Evolutionary conservation across 2,329 filamentous ascomycete genomes (phyloP), one percentile per base, ranked within the genome.

Genomic region (Ceratocystis destructans): DNA sequence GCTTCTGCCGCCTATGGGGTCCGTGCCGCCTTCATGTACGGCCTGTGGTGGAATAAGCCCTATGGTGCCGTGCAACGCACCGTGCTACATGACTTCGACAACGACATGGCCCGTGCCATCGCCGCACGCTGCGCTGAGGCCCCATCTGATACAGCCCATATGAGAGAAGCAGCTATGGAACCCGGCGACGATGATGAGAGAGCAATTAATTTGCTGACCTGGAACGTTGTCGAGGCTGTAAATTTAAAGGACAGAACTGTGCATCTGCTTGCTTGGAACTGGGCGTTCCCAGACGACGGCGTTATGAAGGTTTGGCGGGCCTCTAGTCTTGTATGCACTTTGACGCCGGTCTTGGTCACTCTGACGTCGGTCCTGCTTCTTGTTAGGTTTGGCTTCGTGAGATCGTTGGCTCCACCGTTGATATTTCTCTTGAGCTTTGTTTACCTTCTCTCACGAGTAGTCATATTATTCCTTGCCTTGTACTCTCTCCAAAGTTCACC

Each of bases 41-140:
- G 70, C 1, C 66, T 75, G 3, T 77, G 74, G 75, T 69, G 71
- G 61, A 61, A 71, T 15, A 77, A 77, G 66, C 74, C 75, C 6
- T 64, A 68, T 44, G 66, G 55, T 15, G 63, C 50, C 41, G 7
- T 66, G 2, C 46, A 66, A 48, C 46, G 33, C n/a, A 53, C 59
- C 28, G 64, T 68, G 3, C 8, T 61, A 25, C 28, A 65, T 22
- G 64, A 65, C 37, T 65, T 45, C 17, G 53, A 65, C 25, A 37
- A 17, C 3, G 50, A 2, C 7, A 61, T 61, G 25, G 37, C 22
- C 5, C 8, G 15, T 7, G 31, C 33, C 6, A 50, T 65, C 6
- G 33, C 48, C 28, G 50, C 46, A 3, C 22, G 31, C n/a, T 61
- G 46, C 22, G 50, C 48, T 4, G 46, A 55, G 33, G 28, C 50